These are phyloP conservation scores for Russula foetens DNA, from an alignment of 768 basidiomycete genomes.

Conservation along the genomic window DNA sequence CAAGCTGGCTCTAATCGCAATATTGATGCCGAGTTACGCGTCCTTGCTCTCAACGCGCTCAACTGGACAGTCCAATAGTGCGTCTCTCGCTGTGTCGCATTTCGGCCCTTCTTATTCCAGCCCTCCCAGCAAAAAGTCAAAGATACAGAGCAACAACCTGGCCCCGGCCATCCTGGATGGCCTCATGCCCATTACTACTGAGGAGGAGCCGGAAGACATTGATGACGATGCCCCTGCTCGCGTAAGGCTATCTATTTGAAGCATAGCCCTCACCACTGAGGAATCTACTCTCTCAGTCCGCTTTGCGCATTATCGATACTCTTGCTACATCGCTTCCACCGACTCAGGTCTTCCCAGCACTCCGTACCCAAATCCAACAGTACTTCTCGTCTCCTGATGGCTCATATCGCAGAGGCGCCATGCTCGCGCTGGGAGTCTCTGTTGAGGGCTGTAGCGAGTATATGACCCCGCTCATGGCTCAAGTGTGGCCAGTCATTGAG, in stretches of 20 bases:
- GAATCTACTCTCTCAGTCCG: slow-evolving; percentile 46
- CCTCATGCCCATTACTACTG: slow-evolving; percentile 89
- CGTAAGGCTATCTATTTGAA: slow-evolving; percentile 37
- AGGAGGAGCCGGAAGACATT: slow-evolving; percentile 88
- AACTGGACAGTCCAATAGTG: slow-evolving; percentile 97
- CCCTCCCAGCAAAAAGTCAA: slow-evolving; percentile 80
- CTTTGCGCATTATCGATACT: slow-evolving; percentile 89
- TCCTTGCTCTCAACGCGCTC: slow-evolving; percentile 86
- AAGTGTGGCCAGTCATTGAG: slow-evolving; percentile 94
- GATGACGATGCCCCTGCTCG: slow-evolving; percentile 91
- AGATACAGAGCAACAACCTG: slow-evolving; percentile 79
- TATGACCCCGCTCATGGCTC: slow-evolving; percentile 86
- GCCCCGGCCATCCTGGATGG: slow-evolving; percentile 82
- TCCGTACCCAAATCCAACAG: slow-evolving; percentile 71
- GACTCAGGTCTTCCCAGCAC: slow-evolving; percentile 89
- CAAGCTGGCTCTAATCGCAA: slow-evolving; percentile 69
- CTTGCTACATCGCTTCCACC: slow-evolving; percentile 91
- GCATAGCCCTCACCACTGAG: neutral
- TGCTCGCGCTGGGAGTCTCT: slow-evolving; percentile 90
- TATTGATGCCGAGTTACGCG: slow-evolving; percentile 72
- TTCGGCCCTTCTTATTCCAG: slow-evolving; percentile 11
- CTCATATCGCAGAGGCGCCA: slow-evolving; percentile 77
- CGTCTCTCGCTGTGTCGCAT: slow-evolving; percentile 23
- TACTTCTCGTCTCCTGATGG: slow-evolving; percentile 82
- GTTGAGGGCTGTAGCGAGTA: slow-evolving; percentile 98